Base-by-base conservation (phyloP, 768 basidiomycete genomes). In the Auricularia cornea region DNA sequence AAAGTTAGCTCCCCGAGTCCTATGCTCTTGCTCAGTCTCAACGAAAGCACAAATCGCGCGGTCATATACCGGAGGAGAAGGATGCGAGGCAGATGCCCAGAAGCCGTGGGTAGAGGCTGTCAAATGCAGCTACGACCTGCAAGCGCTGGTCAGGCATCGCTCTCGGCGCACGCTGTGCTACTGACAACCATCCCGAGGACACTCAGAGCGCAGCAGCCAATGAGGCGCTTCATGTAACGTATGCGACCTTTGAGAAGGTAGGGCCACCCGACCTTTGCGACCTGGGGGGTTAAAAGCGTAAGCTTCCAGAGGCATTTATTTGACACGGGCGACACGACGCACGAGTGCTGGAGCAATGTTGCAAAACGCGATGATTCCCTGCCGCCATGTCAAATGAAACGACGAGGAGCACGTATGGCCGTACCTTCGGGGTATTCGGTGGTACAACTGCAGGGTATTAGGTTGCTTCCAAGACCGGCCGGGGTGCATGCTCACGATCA, bases 1-100 rank as follows among this genome's bases (percentile, higher is more conserved):
- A 93, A 98, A 0, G 95, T 97, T 62, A 98, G 73, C 74, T 99
- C 97, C 23, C 97, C 97, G 10, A 99, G 78, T 10, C 96, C 91
- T 92, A 64, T 44, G 30, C 62, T n/a, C 20, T 32, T 67, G 32
- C 51, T 59, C 23, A 63, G 38, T 35, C 59, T 54, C 64, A 32
- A 62, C 10, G 35, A n/a, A 66, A 59, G 30, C 60, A 44, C 33
- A 30, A 59, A 12, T 52, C 52, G 33, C 6, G n/a, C 28, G n/a
- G 57, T 23, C 12, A 23, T 59, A 14, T 26, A 88, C 90, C 95
- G 32, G 90, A 91, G 0, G 94, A 91, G 70, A 96, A 92, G 0
- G 90, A 92, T 0, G 94, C 92, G 4, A 94, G 70, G 38, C 80
- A 76, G 67, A 96, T 94, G 23, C 93, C 93, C 6, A 94, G 69